Base-by-base conservation (phyloP, 75 land plant species). In the Adiantum capillusveneris region DNA sequence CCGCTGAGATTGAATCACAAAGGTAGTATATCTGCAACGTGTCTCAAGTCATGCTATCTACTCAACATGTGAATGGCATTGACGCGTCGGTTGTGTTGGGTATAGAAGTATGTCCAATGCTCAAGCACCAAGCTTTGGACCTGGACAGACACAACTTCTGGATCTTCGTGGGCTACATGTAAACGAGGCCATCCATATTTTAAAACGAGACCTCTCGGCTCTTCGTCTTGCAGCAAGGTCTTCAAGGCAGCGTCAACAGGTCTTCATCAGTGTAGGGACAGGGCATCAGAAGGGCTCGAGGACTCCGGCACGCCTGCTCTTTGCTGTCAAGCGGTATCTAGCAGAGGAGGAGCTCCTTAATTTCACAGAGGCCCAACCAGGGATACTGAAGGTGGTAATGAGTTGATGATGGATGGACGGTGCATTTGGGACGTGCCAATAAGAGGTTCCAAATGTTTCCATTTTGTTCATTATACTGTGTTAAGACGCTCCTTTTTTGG, bases 271-370 rank as follows among this genome's bases (percentile, higher is more conserved):
- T 53, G 74, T 75, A 25, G 77, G 77, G 0, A 69, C 68, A 20
- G 77, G 77, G 0, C 75, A 75, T 56, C 73, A 68, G 25, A 75
- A 69, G 57, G 77, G 73, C 12, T 63, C 74, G 13, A 61, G 77
- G 27, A 69, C 77, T 22, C 74, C 77, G 5, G 48, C 68, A 0
- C 42, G 77, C 18, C 39, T 75, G 31, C 77, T 64, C 2, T 26
- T 36, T 0, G 73, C 73, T 37, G 59, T 75, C 14, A 57, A 69
- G 51, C 34, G 68, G 44, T 64, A 57, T 58, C 39, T 75, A 66
- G 41, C 54, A 17, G 77, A 75, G 71, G 74, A 75, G 20, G 77
- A 75, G 49, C 77, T 49, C 57, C 54, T 75, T 19, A 58, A 36
- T 1, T 69, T 69, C 60, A 41, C 68, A 20, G 77, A 75, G 48